A percentile compares a stretch with the other conserved stretches of the same genome.
Evolutionary conservation across 768 basidiomycete species (phyloP).

Genomic region (Psilocybe azurescens): DNA sequence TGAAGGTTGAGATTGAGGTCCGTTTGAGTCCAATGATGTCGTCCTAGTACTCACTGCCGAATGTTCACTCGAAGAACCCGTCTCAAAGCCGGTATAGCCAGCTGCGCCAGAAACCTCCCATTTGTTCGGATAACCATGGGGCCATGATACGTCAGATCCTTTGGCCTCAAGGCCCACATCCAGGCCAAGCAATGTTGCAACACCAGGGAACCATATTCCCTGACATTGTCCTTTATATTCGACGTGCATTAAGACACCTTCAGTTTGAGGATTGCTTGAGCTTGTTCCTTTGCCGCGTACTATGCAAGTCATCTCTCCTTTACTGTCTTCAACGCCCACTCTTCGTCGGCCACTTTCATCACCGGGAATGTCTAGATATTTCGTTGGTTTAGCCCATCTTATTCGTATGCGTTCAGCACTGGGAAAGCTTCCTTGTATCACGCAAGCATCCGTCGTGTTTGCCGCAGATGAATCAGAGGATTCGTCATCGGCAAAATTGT

Average conservation of each 20-base stretch:
- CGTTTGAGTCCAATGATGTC: slow-evolving; percentile 53
- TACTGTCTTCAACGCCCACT: slow-evolving; percentile 72
- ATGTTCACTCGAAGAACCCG: slow-evolving; percentile 44
- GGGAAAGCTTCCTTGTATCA: slow-evolving; percentile 79
- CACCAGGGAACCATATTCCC: slow-evolving; percentile 83
- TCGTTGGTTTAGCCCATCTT: slow-evolving; percentile 76
- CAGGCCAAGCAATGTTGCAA: slow-evolving; percentile 80
- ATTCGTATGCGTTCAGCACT: slow-evolving; percentile 77
- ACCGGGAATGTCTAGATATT: slow-evolving; percentile 48
- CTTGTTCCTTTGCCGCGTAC: slow-evolving; percentile 56
- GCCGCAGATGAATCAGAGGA: slow-evolving; percentile 71
- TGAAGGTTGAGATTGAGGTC: slow-evolving; percentile 26
- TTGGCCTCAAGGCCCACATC: slow-evolving; percentile 74
- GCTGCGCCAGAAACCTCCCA: slow-evolving; percentile 70
- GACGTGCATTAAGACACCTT: slow-evolving; percentile 67
- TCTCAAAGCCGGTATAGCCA: slow-evolving; percentile 77
- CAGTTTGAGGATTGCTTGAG: slow-evolving; percentile 39
- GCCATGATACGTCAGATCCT: slow-evolving; percentile 74
- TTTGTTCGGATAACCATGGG: slow-evolving; percentile 47
- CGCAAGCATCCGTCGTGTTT: slow-evolving; percentile 63
- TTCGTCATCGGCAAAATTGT: slow-evolving; percentile 81
- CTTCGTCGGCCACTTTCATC: slow-evolving; percentile 60
- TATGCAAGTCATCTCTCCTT: slow-evolving; percentile 67
- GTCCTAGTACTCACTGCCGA: slow-evolving; percentile 43
- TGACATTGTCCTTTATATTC: slow-evolving; percentile 78